Evolutionary conservation across 441 rosid species (phyloP).

Genomic region (Gossypium gossypioides): DNA sequence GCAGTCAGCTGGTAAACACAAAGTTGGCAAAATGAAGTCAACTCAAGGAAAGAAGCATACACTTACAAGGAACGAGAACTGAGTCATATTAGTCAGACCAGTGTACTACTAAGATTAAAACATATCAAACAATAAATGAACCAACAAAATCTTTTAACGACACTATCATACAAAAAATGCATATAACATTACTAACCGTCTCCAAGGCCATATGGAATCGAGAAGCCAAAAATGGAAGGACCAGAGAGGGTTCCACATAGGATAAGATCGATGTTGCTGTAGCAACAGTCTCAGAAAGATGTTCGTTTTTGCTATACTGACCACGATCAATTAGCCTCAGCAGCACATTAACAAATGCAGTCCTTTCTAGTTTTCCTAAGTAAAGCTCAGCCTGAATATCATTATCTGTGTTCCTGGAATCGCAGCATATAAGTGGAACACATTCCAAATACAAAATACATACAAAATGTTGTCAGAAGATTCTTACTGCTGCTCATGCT

Average conservation of each 20-base stretch:
- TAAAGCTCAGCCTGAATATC: slow-evolving; percentile 31
- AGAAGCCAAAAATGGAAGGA: slow-evolving; percentile 89
- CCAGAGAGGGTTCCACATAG: slow-evolving; percentile 89
- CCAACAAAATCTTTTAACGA: slow-evolving; percentile 4
- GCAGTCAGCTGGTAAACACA: slow-evolving; percentile 93
- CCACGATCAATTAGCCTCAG: slow-evolving; percentile 92
- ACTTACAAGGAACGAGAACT: slow-evolving; percentile 10
- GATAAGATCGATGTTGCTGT: slow-evolving; percentile 89
- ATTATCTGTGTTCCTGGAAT: slow-evolving; percentile 43
- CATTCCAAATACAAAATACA: slow-evolving; percentile 16
- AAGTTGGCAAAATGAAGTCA: slow-evolving; percentile 27
- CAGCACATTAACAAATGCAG: slow-evolving; percentile 58
- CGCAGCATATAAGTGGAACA: slow-evolving; percentile 22
- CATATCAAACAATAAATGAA: not conserved
- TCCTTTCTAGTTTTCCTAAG: slow-evolving; percentile 71
- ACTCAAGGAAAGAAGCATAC: slow-evolving; percentile 22
- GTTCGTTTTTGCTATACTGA: slow-evolving; percentile 97
- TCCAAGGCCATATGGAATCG: slow-evolving; percentile 96
- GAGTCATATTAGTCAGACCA: not conserved
- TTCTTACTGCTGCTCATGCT: slow-evolving; percentile 80
- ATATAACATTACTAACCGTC: slow-evolving; percentile 70
- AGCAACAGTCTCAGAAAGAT: slow-evolving; percentile 97
- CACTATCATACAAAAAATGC: slow-evolving; percentile 9
- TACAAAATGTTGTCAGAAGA: slow-evolving; percentile 18
- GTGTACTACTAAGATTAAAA: not conserved